phyloP scores from a whole-genome alignment of 306 rosid species.

The Pterocarpus macrocarpus region DNA sequence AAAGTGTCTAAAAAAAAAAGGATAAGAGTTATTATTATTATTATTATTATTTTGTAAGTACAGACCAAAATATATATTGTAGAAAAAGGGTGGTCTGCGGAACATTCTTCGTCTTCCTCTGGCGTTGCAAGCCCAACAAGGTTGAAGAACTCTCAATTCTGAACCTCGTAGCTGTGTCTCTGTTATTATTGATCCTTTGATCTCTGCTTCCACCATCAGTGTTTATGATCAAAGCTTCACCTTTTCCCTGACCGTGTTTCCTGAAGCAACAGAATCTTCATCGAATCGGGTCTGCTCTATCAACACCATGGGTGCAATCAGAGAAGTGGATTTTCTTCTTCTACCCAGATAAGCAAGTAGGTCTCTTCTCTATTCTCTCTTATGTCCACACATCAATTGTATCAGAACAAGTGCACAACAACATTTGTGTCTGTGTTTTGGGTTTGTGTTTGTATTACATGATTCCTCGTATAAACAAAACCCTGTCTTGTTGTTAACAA shows the following conservation, averaged over 20 bases:
- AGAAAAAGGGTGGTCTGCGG: conserved; percentile 39
- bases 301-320: conserved; percentile 37
- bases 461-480: background rate
- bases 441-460: background rate
- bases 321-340: conserved; percentile 44
- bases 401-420: conserved; percentile 5
- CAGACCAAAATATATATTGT: background rate
- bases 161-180: background rate
- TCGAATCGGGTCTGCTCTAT: conserved; percentile 29
- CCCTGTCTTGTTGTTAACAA: conserved; percentile 8
- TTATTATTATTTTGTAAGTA: background rate
- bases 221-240: conserved; percentile 44
- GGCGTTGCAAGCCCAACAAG: conserved; percentile 36
- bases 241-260: background rate
- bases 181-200: conserved; percentile 15
- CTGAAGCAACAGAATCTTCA: conserved; percentile 33
- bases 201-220: conserved; percentile 29
- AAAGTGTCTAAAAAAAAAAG: too few relatives aligned
- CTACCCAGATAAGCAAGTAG: conserved; percentile 51
- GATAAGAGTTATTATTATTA: too few relatives aligned
- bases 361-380: conserved; percentile 3
- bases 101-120: conserved; percentile 50
- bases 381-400: background rate
- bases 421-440: conserved; percentile 27
- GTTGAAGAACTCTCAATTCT: conserved; percentile 9